A percentile compares a stretch with the other conserved stretches of the same genome.
These are phyloP conservation scores for Colletotrichum eremochloae DNA, from an alignment of 2,329 filamentous ascomycete species.

Conservation along the genomic window DNA sequence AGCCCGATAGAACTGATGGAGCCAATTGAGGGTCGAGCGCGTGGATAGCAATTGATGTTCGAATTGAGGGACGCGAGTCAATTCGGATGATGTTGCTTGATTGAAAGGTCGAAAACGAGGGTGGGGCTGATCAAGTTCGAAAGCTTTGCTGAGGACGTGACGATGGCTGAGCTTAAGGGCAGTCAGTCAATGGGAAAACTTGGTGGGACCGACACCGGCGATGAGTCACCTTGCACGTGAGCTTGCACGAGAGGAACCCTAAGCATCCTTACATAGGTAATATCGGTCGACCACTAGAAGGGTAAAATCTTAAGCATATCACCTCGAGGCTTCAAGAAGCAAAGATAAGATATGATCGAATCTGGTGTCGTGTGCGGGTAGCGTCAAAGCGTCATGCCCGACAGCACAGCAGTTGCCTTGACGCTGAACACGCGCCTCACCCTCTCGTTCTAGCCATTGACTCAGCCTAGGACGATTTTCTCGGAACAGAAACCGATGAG, in stretches of 20 bases:
- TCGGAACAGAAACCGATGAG: too few relatives aligned
- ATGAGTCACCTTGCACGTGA: constrained; percentile 17
- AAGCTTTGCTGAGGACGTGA: neutral
- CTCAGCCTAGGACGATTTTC: too few relatives aligned
- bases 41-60: neutral
- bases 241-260: constrained; percentile 10
- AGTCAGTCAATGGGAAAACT: neutral
- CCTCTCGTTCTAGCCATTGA: too few relatives aligned
- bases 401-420: too few relatives aligned
- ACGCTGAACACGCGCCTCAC: too few relatives aligned
- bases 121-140: neutral
- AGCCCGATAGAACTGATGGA: neutral
- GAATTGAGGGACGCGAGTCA: neutral
- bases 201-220: constrained; percentile 34
- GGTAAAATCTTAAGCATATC: neutral
- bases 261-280: neutral
- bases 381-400: too few relatives aligned
- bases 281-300: neutral
- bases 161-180: neutral
- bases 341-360: neutral
- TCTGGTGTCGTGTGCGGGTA: too few relatives aligned
- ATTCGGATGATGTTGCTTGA: neutral
- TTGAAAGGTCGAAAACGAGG: neutral
- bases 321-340: too few relatives aligned
- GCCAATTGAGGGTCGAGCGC: neutral